Evolutionary conservation across 768 basidiomycete genomes (phyloP).

Genomic region (Vishniacozyma victoriae): DNA sequence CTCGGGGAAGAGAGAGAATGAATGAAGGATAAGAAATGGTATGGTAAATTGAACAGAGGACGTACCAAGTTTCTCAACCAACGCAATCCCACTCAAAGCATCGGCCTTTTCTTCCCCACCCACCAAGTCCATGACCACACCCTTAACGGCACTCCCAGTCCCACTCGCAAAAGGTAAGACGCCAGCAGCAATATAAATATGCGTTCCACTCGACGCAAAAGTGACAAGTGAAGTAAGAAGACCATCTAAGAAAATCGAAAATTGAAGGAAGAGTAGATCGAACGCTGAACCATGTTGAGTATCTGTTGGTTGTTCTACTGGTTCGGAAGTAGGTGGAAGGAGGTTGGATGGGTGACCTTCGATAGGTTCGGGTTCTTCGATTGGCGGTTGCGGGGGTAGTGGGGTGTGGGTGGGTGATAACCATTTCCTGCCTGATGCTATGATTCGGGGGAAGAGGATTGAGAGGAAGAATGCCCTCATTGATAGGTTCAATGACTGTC

Average conservation of each 20-base stretch:
- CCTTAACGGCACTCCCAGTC: slow-evolving; percentile 42
- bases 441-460: slow-evolving; percentile 28
- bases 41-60: neutral
- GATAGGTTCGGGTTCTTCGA: slow-evolving; percentile 9
- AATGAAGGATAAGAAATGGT: no score
- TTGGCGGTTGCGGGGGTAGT: neutral
- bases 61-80: slow-evolving; percentile 40
- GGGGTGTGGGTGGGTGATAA: neutral
- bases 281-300: slow-evolving; percentile 19
- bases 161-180: slow-evolving; percentile 44
- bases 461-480: slow-evolving; percentile 38
- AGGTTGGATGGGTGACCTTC: slow-evolving; percentile 13
- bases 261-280: slow-evolving; percentile 42
- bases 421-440: slow-evolving; percentile 21
- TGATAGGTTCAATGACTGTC: slow-evolving; percentile 24
- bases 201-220: slow-evolving; percentile 27
- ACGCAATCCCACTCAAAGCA: slow-evolving; percentile 39
- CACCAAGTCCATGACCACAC: slow-evolving; percentile 45
- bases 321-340: slow-evolving; percentile 11
- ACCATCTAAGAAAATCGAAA: slow-evolving; percentile 40
- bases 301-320: slow-evolving; percentile 8
- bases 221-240: slow-evolving; percentile 29
- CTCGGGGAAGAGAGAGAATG: no score
- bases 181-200: slow-evolving; percentile 38
- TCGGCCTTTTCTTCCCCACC: slow-evolving; percentile 30